A percentile compares a stretch with the other conserved stretches of the same genome.
phyloP scores from a whole-genome alignment of 495 filamentous ascomycete genomes.

The Hyaloscypha variabilis region DNA sequence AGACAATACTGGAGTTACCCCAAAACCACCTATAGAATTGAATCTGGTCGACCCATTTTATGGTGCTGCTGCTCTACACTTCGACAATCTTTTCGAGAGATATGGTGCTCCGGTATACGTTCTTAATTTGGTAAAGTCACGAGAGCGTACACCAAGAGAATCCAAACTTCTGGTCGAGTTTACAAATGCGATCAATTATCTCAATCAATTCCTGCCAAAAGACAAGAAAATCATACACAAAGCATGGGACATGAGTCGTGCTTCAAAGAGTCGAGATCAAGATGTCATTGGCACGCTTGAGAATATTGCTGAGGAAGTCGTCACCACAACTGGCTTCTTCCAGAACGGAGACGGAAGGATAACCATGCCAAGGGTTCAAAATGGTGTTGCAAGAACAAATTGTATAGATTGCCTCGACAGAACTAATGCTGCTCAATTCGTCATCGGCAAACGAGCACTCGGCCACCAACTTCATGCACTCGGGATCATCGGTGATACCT shows the following conservation, averaged over 20 bases:
- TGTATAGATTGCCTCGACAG: constrained; percentile 97
- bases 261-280: constrained; percentile 90
- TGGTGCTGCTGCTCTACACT: constrained; percentile 92
- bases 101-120: constrained; percentile 92
- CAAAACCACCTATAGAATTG: constrained; percentile 93
- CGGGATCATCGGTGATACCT: constrained; percentile 78
- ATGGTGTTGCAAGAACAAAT: constrained; percentile 92
- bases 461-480: constrained; percentile 92
- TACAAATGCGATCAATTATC: constrained; percentile 83
- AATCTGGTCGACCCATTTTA: constrained; percentile 96
- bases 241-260: constrained; percentile 97
- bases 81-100: constrained; percentile 92
- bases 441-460: constrained; percentile 93
- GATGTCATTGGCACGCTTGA: constrained; percentile 95
- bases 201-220: constrained; percentile 89
- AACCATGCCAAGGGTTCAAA: constrained; percentile 72
- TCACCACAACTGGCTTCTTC: constrained; percentile 89
- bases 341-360: constrained; percentile 78
- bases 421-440: constrained; percentile 97
- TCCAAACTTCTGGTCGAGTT: constrained; percentile 89
- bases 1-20: constrained; percentile 91
- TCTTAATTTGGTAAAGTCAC: constrained; percentile 89
- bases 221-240: constrained; percentile 88
- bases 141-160: constrained; percentile 89
- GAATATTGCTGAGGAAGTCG: constrained; percentile 80